A percentile compares a stretch with the other conserved stretches of the same genome.
These are phyloP conservation scores for Penicillium antarcticum DNA, from an alignment of 495 filamentous ascomycete species.

Conservation along the genomic window DNA sequence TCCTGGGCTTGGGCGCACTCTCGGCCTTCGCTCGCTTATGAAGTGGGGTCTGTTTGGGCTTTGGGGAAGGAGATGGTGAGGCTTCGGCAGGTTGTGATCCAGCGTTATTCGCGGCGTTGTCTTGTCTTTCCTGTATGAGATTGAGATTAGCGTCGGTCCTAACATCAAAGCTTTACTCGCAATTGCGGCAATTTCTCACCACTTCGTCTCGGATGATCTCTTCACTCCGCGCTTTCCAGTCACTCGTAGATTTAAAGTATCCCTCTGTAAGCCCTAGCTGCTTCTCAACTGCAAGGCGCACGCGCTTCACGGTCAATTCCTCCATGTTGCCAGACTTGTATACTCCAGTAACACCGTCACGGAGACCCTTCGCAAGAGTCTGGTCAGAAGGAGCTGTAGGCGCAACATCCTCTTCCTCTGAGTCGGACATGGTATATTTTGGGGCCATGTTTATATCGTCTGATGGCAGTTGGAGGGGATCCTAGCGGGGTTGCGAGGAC, in stretches of 20 bases:
- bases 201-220: conserved; percentile 65
- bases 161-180: background rate
- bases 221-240: conserved; percentile 83
- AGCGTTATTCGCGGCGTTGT: conserved; percentile 16
- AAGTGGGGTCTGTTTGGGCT: conserved; percentile 16
- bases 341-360: conserved; percentile 53
- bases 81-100: conserved; percentile 7
- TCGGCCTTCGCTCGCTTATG: conserved; percentile 28
- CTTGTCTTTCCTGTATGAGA: conserved; percentile 28
- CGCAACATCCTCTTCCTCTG: conserved; percentile 18
- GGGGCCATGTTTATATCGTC: conserved; percentile 28
- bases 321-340: conserved; percentile 57
- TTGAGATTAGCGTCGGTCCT: conserved; percentile 3
- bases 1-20: conserved; percentile 23
- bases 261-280: conserved; percentile 60
- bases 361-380: conserved; percentile 52
- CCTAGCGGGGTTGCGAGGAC: background rate
- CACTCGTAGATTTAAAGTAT: conserved; percentile 60
- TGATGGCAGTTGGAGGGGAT: background rate
- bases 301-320: conserved; percentile 71
- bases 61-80: conserved; percentile 15
- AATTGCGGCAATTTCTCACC: conserved; percentile 43
- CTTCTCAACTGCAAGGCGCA: conserved; percentile 65
- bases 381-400: conserved; percentile 28
- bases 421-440: conserved; percentile 33